Evolutionary conservation across 2,329 filamentous ascomycete genomes (phyloP), one percentile per base, ranked within the genome.

Genomic region (Monosporascus sp.): DNA sequence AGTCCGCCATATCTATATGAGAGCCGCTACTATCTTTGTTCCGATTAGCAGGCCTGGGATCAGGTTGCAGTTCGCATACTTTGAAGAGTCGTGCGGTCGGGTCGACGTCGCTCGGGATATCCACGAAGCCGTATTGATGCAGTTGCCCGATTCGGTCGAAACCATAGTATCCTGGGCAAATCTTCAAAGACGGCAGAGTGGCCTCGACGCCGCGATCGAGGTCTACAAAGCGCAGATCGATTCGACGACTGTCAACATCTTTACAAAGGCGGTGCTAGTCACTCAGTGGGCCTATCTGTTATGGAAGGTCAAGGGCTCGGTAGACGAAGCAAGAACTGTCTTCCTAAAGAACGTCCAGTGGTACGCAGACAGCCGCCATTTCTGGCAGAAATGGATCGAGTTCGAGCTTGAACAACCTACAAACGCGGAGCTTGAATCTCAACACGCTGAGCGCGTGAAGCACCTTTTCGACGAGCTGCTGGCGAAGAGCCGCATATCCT

Each of bases 121-220:
- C 52, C 89, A 97, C 66, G 80, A 87, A 48, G 86, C 89, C 1
- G 87, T 99, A 51, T 77, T 97, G 35, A 75, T 85, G 59, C 79
- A 80, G 54, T 74, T 96, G 17, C 91, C 93, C 1, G 87, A 89
- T 60, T 89, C 93, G 59, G 80, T 96, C 47, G 91, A 97, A 69
- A 91, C 89, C 1, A 90, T 97, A 58, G 77, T 93, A 9, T 94
- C 92, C 1, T 85, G 91, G 78, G 92, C 91, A 37, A 94, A 96
- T 59, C 75, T 96, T 40, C 85, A 90, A 68, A 87, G 92, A 59
- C 88, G 94, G 35, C 89, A 96, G 63, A 82, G 82, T 50, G 91
- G 90, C 6, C 78, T 95, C 4, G 89, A 96, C 35, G 88, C 89
- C 1, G 93, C 93, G 2, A 88, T 97, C 52, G 83, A 88, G 52